A percentile compares a stretch with the other conserved stretches of the same genome.
These are phyloP conservation scores for Vicia sativa DNA, from an alignment of 306 rosid genomes.

Conservation along the genomic window DNA sequence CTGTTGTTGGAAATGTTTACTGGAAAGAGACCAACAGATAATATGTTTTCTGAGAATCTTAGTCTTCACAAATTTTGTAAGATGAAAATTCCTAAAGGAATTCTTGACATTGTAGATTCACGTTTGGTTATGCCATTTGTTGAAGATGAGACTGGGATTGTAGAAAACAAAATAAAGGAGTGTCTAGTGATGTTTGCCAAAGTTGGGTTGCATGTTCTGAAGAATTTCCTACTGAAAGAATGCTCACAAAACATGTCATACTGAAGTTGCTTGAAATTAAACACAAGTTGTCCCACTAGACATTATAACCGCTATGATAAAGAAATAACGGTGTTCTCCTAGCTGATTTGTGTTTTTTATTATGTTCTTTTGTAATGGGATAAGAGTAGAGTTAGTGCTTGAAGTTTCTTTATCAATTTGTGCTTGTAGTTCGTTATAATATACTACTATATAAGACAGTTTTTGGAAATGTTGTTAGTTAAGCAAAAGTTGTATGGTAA, in stretches of 20 bases:
- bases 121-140: neutral
- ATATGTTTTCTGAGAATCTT: constrained; percentile 27
- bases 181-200: constrained; percentile 27
- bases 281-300: too few species aligned
- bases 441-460: too few species aligned
- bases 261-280: neutral
- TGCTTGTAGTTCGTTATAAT: too few species aligned
- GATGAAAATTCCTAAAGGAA: constrained; percentile 11
- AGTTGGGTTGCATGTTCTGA: constrained; percentile 46
- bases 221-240: constrained; percentile 25
- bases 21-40: constrained; percentile 36
- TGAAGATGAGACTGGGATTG: neutral
- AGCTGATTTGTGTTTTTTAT: too few species aligned
- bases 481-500: too few species aligned
- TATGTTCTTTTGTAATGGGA: too few species aligned
- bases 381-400: too few species aligned
- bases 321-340: too few species aligned
- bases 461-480: too few species aligned
- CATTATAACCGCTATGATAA: too few species aligned
- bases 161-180: constrained; percentile 2
- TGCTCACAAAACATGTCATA: neutral
- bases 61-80: constrained; percentile 27
- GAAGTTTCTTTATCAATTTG: too few species aligned
- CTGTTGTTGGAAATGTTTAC: constrained; percentile 41
- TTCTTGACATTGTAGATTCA: constrained; percentile 33